Conservation (phyloP, 2,329 filamentous ascomycete genomes). For the Botrytis paeoniae region DNA sequence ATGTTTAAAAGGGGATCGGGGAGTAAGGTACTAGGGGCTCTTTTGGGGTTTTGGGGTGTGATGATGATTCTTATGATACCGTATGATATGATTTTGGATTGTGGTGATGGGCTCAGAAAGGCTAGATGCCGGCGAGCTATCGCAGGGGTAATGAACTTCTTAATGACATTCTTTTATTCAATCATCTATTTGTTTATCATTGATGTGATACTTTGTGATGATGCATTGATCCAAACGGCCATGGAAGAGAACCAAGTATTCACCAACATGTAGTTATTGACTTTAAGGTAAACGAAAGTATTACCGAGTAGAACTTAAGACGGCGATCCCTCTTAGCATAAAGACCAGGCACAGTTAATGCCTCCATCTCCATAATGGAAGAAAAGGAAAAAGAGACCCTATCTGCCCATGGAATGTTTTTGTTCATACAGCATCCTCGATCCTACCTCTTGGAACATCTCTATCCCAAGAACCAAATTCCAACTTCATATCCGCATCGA, state of each 20-base stretch:
- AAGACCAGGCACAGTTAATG: background rate
- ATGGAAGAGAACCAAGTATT: too few relatives aligned
- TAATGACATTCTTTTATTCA: conserved; percentile 12
- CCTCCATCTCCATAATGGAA: background rate
- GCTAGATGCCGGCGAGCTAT: conserved; percentile 10
- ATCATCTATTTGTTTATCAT: background rate
- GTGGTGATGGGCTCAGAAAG: background rate
- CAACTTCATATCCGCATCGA: background rate
- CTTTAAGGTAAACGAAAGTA: background rate
- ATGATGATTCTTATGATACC: conserved; percentile 18
- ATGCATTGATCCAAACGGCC: too few relatives aligned
- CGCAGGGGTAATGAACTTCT: background rate
- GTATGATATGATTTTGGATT: conserved; percentile 5
- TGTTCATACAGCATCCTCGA: background rate
- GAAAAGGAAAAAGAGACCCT: background rate
- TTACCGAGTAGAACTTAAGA: background rate
- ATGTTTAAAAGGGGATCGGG: background rate
- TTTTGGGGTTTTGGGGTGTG: background rate
- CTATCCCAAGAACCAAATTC: background rate
- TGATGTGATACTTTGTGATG: too few relatives aligned
- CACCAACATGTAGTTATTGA: background rate
- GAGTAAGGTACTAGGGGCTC: background rate
- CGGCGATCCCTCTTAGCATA: background rate
- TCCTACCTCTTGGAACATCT: too few relatives aligned
- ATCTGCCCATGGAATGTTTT: background rate